Percentiles rank a stretch among this genome's conserved stretches.
phyloP scores from a whole-genome alignment of 495 filamentous ascomycete genomes.

The Podospora bellae-mahoneyi region DNA sequence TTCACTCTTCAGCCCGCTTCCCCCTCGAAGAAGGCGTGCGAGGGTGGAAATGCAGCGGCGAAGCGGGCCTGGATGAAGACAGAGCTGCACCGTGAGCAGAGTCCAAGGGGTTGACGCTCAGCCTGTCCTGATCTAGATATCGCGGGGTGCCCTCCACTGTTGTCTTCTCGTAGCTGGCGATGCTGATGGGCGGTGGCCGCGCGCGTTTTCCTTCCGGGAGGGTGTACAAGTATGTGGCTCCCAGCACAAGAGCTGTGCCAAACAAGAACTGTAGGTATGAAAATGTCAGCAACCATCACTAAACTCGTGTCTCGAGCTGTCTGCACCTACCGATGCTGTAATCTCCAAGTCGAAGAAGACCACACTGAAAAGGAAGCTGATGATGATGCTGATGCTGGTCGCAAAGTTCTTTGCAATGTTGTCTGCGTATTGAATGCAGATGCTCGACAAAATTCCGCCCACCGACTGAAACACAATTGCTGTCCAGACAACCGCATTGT shows the following conservation, averaged over 20 bases:
- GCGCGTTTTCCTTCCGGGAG: constrained; percentile 50
- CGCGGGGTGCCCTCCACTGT: constrained; percentile 47
- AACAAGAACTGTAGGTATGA: constrained; percentile 62
- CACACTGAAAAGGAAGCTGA: constrained; percentile 79
- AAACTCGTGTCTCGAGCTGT: background rate
- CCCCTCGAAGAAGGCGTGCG: constrained; percentile 43
- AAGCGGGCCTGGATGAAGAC: constrained; percentile 64
- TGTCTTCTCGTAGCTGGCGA: constrained; percentile 74
- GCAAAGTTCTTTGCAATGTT: constrained; percentile 91
- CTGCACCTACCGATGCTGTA: constrained; percentile 59
- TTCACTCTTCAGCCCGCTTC: constrained; percentile 41
- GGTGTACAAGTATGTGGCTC: constrained; percentile 82
- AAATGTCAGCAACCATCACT: background rate
- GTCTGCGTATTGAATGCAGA: constrained; percentile 83
- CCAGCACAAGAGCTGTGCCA: constrained; percentile 71
- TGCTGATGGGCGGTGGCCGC: constrained; percentile 70
- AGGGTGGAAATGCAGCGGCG: constrained; percentile 55
- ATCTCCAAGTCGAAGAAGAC: constrained; percentile 79
- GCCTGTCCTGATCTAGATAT: constrained; percentile 31
- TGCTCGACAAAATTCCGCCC: constrained; percentile 76
- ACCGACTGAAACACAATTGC: constrained; percentile 77
- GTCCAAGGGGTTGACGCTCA: constrained; percentile 38
- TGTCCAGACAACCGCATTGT: constrained; percentile 87
- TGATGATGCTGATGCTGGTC: constrained; percentile 80
- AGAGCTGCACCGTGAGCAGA: constrained; percentile 51